Conservation (phyloP, 345 rosid species). For the Rhizophora mangle region DNA sequence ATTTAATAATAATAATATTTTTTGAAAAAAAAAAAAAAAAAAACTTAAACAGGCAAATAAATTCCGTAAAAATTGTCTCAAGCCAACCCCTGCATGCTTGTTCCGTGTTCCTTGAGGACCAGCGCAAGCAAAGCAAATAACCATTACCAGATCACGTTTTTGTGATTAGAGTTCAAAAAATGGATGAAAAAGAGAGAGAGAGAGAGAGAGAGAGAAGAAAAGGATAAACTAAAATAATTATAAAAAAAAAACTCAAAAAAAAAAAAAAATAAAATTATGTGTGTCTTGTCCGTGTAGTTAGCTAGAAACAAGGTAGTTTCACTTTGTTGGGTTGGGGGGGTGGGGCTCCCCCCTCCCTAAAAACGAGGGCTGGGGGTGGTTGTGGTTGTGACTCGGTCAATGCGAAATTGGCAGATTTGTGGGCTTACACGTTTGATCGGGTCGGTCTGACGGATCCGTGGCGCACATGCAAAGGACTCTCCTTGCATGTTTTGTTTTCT, state of each 20-base stretch:
- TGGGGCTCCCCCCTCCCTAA: conserved; percentile 12
- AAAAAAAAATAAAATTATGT: not conserved
- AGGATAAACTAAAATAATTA: conserved; percentile 9
- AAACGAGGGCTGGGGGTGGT: conserved; percentile 2
- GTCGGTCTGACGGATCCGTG: conserved; percentile 25
- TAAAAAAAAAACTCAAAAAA: not conserved
- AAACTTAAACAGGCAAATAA: too few species aligned
- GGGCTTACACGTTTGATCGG: not conserved
- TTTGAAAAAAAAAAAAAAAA: too few species aligned
- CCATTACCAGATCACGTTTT: not conserved
- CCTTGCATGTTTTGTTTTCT: too few species aligned
- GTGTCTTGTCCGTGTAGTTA: not conserved
- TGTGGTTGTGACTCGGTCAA: conserved; percentile 33
- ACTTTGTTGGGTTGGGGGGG: not conserved
- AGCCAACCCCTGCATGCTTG: too few species aligned
- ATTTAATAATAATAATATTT: too few species aligned
- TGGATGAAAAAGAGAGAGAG: not conserved
- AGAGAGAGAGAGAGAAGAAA: conserved; percentile 8
- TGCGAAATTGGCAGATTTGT: not conserved
- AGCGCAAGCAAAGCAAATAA: not conserved
- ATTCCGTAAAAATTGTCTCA: too few species aligned
- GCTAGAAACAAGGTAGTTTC: conserved; percentile 6
- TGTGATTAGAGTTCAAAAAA: not conserved
- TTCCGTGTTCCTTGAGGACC: too few species aligned
- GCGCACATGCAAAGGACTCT: conserved; percentile 18